These are phyloP conservation scores for Bidens hawaiensis DNA, from an alignment of 140 eudicot genomes.

Conservation along the genomic window DNA sequence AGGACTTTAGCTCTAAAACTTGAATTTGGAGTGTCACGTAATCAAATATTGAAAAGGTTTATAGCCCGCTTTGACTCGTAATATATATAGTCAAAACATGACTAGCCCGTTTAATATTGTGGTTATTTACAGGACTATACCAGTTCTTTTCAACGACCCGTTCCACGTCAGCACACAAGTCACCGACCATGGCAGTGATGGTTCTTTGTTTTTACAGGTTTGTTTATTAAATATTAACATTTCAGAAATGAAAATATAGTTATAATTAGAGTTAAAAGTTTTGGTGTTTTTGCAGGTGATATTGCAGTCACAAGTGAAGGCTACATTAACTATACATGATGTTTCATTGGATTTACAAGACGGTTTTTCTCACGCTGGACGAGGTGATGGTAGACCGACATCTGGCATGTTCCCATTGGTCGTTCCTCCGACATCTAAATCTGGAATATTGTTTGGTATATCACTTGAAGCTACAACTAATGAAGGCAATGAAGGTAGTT, in stretches of 20 bases:
- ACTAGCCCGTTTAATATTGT: conserved; percentile 1
- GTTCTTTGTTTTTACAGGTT: conserved; percentile 90
- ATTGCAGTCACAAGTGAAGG: conserved; percentile 89
- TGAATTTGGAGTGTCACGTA: conserved; percentile 86
- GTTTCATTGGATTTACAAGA: conserved; percentile 96
- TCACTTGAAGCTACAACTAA: conserved; percentile 33
- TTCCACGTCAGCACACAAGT: conserved; percentile 80
- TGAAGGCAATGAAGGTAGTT: conserved; percentile 34
- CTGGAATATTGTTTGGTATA: conserved; percentile 72
- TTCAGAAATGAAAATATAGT: too few species aligned
- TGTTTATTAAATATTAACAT: too few species aligned
- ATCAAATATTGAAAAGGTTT: conserved; percentile 78
- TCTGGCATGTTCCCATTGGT: conserved; percentile 74
- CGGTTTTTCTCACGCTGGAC: conserved; percentile 76
- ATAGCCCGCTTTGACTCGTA: not conserved
- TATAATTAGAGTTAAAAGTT: not conserved
- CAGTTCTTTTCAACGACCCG: conserved; percentile 92
- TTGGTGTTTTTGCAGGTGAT: conserved; percentile 47
- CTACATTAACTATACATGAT: conserved; percentile 73
- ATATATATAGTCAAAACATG: conserved; percentile 2
- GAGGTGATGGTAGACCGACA: conserved; percentile 63
- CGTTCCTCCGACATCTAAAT: conserved; percentile 68
- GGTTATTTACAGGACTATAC: conserved; percentile 58
- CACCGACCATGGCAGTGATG: conserved; percentile 77
- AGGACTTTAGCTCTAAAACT: conserved; percentile 87